A percentile compares a stretch with the other conserved stretches of the same genome.
Evolutionary conservation across 169 alveolate species (phyloP).

Genomic region (Cryptosporidium ryanae): DNA sequence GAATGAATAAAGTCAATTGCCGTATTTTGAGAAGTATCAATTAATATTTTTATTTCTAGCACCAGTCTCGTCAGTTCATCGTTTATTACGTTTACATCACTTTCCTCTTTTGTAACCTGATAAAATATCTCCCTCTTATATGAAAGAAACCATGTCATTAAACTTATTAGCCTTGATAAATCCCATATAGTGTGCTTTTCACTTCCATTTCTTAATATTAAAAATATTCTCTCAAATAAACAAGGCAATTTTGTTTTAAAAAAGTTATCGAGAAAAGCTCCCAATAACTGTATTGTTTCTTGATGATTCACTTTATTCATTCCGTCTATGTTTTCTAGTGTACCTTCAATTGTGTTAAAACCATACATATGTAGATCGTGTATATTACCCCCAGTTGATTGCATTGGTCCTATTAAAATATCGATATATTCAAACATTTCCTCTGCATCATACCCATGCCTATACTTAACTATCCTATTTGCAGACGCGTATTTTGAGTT

Average conservation of each 20-base stretch:
- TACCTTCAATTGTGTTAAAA: constrained; percentile 33
- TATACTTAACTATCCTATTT: constrained; percentile 27
- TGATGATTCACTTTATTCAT: not conserved
- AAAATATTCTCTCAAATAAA: constrained; percentile 32
- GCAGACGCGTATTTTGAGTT: constrained; percentile 3
- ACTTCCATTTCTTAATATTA: constrained; percentile 40
- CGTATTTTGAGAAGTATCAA: constrained; percentile 17
- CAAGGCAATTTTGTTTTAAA: constrained; percentile 25
- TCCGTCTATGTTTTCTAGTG: constrained; percentile 17
- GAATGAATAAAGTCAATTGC: constrained; percentile 32
- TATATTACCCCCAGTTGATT: constrained; percentile 43
- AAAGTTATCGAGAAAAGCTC: constrained; percentile 41
- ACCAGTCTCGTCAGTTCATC: constrained; percentile 56
- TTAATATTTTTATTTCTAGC: constrained; percentile 19
- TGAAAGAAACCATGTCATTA: constrained; percentile 67
- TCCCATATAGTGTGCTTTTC: constrained; percentile 64
- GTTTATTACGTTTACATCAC: not conserved
- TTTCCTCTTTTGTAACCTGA: no score
- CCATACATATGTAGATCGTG: constrained; percentile 38
- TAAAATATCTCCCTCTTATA: constrained; percentile 22
- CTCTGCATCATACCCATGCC: constrained; percentile 38
- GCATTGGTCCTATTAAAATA: constrained; percentile 69
- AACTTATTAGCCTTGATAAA: constrained; percentile 29
- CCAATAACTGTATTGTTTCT: constrained; percentile 22
- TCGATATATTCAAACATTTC: constrained; percentile 63